phyloP scores from a whole-genome alignment of 2,329 filamentous ascomycete genomes.

The Hymenoscyphus occultus region DNA sequence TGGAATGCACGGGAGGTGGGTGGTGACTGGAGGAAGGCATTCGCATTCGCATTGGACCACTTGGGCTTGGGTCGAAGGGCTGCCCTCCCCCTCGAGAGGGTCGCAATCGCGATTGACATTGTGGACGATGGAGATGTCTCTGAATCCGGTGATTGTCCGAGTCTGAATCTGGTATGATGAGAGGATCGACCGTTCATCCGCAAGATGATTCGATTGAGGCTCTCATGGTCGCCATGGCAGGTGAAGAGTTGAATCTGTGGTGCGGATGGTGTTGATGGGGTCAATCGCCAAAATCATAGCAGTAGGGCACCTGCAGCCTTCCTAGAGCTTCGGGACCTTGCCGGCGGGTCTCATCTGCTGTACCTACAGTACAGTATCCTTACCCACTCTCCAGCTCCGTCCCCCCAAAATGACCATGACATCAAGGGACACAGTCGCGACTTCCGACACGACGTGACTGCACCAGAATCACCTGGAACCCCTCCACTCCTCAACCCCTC shows the following conservation, averaged over 20 bases:
- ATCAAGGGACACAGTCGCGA: constrained; percentile 11
- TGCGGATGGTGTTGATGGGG: constrained; percentile 1
- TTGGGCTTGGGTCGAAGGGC: constrained; percentile 8
- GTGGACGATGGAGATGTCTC: neutral
- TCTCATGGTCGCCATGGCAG: neutral
- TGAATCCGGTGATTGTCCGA: neutral
- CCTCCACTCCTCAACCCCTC: neutral
- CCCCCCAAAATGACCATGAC: constrained; percentile 6
- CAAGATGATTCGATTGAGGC: neutral
- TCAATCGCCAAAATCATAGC: no score
- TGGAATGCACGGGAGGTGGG: constrained; percentile 46
- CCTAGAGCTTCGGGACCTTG: neutral
- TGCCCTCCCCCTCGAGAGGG: constrained; percentile 9
- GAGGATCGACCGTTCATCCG: neutral
- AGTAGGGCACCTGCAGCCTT: no score
- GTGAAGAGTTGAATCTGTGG: neutral
- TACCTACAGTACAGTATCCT: no score
- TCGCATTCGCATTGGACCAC: neutral
- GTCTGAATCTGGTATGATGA: neutral
- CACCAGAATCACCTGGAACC: neutral
- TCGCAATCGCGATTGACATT: constrained; percentile 2
- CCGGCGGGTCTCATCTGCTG: neutral
- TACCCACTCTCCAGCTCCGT: neutral
- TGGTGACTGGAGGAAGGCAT: constrained; percentile 27
- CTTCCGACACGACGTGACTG: neutral